A percentile compares a stretch with the other conserved stretches of the same genome.
Conservation (phyloP, 2,329 filamentous ascomycete genomes). For the Dichotomopilus funicola region DNA sequence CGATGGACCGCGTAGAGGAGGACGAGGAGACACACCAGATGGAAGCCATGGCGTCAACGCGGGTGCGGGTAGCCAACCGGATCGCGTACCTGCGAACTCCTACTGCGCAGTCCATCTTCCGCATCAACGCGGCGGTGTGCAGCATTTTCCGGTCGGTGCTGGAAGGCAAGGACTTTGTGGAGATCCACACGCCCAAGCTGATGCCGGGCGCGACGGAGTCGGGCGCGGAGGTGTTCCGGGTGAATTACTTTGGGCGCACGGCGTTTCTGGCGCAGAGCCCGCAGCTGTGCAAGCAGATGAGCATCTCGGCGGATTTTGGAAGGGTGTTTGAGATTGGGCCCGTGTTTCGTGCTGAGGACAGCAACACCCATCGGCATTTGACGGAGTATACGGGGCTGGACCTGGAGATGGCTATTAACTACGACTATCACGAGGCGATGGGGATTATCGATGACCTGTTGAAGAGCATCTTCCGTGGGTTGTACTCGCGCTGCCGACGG, state of each 20-base stretch:
- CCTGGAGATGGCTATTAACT: constrained; percentile 84
- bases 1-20: constrained; percentile 34
- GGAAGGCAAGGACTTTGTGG: constrained; percentile 71
- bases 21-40: constrained; percentile 32
- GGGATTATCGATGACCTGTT: constrained; percentile 71
- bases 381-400: constrained; percentile 93
- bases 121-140: constrained; percentile 73
- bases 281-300: constrained; percentile 89
- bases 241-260: constrained; percentile 82
- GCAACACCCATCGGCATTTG: constrained; percentile 88
- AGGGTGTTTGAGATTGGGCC: constrained; percentile 84
- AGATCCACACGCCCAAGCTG: constrained; percentile 90
- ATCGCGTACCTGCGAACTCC: constrained; percentile 82
- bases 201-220: constrained; percentile 88
- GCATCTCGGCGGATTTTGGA: constrained; percentile 80
- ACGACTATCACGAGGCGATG: constrained; percentile 85
- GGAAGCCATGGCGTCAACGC: constrained; percentile 57
- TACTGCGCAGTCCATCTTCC: constrained; percentile 80
- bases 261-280: constrained; percentile 90
- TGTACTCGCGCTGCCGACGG: constrained; percentile 62
- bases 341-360: constrained; percentile 91
- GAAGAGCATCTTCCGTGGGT: constrained; percentile 68
- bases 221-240: constrained; percentile 82
- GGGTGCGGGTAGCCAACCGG: constrained; percentile 69
- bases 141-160: constrained; percentile 73